A percentile compares a stretch with the other conserved stretches of the same genome.
Evolutionary conservation across 176 grass and related monocot genomes (phyloP).

Genomic region (Oryza rufipogon): DNA sequence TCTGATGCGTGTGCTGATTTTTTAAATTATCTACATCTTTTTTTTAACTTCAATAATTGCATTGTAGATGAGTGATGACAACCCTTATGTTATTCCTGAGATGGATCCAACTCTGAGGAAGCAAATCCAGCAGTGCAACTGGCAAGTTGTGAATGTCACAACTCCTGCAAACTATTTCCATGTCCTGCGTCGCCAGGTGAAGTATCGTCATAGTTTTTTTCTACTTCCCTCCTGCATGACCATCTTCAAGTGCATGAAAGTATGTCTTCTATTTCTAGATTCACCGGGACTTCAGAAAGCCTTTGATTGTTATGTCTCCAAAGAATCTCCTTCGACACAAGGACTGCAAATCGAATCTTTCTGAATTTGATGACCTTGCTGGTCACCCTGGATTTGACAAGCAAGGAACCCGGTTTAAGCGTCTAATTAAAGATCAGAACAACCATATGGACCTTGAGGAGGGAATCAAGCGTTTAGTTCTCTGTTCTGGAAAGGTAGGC

Average conservation of each 20-base stretch:
- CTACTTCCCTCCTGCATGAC: not conserved
- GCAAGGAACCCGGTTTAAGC: slow-evolving; percentile 97
- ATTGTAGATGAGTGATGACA: slow-evolving; percentile 99
- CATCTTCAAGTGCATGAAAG: slow-evolving; percentile 33
- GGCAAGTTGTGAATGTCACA: slow-evolving; percentile 97
- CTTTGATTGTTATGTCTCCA: slow-evolving; percentile 90
- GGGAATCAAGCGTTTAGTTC: slow-evolving; percentile 79
- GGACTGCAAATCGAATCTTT: slow-evolving; percentile 94
- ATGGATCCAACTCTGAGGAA: slow-evolving; percentile 93
- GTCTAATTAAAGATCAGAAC: slow-evolving; percentile 88
- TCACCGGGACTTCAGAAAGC: slow-evolving; percentile 94
- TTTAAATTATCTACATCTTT: slow-evolving; percentile 17
- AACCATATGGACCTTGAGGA: slow-evolving; percentile 83
- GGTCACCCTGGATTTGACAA: slow-evolving; percentile 95
- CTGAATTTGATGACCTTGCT: slow-evolving; percentile 94
- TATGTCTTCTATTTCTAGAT: slow-evolving; percentile 60
- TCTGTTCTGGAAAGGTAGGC: slow-evolving; percentile 90
- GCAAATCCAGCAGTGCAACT: slow-evolving; percentile 98
- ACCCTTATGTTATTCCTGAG: slow-evolving; percentile 91
- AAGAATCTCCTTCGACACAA: slow-evolving; percentile 97
- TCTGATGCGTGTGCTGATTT: slow-evolving; percentile 4
- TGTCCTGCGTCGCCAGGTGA: slow-evolving; percentile 85
- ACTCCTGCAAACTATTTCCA: slow-evolving; percentile 99
- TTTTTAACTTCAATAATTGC: slow-evolving; percentile 14
- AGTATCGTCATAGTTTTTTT: slow-evolving; percentile 8